Evolutionary conservation across 2,329 filamentous ascomycete species (phyloP), one percentile per base, ranked within the genome.

Genomic region (Alternaria sp.): DNA sequence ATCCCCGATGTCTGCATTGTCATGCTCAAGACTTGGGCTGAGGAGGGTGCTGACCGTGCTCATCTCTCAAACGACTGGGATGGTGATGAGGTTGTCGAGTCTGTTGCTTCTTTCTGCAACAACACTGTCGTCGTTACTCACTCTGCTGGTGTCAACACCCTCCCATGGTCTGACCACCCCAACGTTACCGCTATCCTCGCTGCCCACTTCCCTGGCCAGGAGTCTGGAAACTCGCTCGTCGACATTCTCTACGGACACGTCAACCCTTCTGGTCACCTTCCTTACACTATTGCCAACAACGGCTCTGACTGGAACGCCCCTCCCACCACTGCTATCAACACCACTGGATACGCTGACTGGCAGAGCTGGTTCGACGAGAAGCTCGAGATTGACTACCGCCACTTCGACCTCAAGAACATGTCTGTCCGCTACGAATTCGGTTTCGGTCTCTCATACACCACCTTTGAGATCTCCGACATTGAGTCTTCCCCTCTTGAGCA

Each of bases 351-450:
- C 26, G 68, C 78, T 51, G 79, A 79, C n/a, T 82, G 80, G 80
- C 82, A 85, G 60, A 78, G 79, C n/a, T 81, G 84, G 61, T 87
- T 86, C 67, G 78, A 77, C 41, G 85, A 87, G 71, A 81, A 84
- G 9, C 81, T 90, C 52, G 91, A 93, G 76, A 93, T 96, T 73
- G 92, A 95, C 79, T 92, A 93, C 81, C 87, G 90, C 48, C 82
- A 88, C 74, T 92, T 95, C 53, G 92, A 95, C 78, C 83, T 83
- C 63, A 72, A 83, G 49, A 83, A 87, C 66, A 85, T 87, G 49
- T 85, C 86, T 1, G 90, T 91, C 2, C 86, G 91, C 64, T 95
- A 89, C 78, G 91, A 93, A 71, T 96, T 95, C 69, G 92, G 92
- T 6, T 91, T 86, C 71, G 93, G 93, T 60, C 82, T 96, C 9